Percentiles rank a stretch among this genome's conserved stretches.
Evolutionary conservation across 768 basidiomycete species (phyloP).

Genomic region (Kwoniella newhampshirensis): DNA sequence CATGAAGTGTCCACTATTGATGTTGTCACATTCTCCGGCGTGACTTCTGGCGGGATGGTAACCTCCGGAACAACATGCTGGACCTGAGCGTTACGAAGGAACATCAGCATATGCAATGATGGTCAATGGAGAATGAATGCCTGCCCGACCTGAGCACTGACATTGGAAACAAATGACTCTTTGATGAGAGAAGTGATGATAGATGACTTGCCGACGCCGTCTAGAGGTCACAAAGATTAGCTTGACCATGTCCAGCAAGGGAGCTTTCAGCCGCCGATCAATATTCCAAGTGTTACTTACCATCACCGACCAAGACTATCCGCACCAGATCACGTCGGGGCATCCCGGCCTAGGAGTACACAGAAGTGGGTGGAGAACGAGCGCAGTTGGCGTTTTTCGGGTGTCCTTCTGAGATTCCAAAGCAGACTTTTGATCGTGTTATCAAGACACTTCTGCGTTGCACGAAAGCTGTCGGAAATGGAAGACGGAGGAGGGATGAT

Average conservation of each 20-base stretch:
- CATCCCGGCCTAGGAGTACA: slow-evolving; percentile 23
- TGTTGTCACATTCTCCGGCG: slow-evolving; percentile 95
- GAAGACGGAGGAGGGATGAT: too few species aligned
- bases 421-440: too few species aligned
- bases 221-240: slow-evolving; percentile 55
- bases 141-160: slow-evolving; percentile 53
- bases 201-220: slow-evolving; percentile 96
- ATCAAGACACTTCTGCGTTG: too few species aligned
- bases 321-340: slow-evolving; percentile 47
- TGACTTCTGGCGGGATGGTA: slow-evolving; percentile 95
- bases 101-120: too few species aligned
- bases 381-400: too few species aligned
- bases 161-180: slow-evolving; percentile 86
- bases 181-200: slow-evolving; percentile 97
- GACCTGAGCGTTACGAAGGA: slow-evolving; percentile 61
- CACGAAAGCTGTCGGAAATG: too few species aligned
- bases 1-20: slow-evolving; percentile 97
- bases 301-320: slow-evolving; percentile 48
- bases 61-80: slow-evolving; percentile 95
- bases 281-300: slow-evolving; percentile 22
- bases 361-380: not conserved
- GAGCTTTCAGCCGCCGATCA: not conserved
- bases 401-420: too few species aligned
- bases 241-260: not conserved
- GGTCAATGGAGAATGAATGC: slow-evolving; percentile 11